Evolutionary conservation across 495 filamentous ascomycete species (phyloP).

Genomic region (Podospora conica): DNA sequence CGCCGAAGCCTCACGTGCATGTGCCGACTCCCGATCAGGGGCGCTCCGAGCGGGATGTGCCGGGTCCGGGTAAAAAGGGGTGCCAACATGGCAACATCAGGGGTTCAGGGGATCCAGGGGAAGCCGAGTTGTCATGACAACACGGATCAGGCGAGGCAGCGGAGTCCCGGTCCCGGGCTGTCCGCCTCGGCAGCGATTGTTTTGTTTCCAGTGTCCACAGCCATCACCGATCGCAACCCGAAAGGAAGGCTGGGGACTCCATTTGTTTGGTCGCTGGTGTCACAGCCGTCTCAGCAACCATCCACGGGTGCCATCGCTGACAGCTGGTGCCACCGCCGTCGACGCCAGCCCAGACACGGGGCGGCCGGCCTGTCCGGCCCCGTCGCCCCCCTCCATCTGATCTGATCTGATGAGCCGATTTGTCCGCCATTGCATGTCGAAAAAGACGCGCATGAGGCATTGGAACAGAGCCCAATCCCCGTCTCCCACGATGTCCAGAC

Average conservation of each 20-base stretch:
- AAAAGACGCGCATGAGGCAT: slow-evolving; percentile 15
- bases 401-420: neutral
- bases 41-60: slow-evolving; percentile 2
- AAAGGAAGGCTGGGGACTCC: neutral
- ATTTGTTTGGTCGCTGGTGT: neutral
- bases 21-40: neutral
- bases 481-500: slow-evolving; percentile 19
- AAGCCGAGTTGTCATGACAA: slow-evolving; percentile 6
- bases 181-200: neutral
- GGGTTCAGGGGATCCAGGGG: neutral
- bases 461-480: slow-evolving; percentile 23
- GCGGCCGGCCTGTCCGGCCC: neutral
- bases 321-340: neutral
- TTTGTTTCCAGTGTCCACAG: neutral
- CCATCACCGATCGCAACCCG: neutral
- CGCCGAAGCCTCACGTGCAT: slow-evolving; percentile 1
- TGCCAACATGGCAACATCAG: neutral
- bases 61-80: neutral
- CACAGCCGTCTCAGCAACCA: neutral
- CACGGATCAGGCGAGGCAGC: neutral
- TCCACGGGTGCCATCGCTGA: neutral
- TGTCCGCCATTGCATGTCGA: neutral
- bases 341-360: neutral
- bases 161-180: neutral
- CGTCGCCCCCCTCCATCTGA: neutral